Evolutionary conservation across 441 rosid species (phyloP).

Genomic region (Arabidopsis hybrid): DNA sequence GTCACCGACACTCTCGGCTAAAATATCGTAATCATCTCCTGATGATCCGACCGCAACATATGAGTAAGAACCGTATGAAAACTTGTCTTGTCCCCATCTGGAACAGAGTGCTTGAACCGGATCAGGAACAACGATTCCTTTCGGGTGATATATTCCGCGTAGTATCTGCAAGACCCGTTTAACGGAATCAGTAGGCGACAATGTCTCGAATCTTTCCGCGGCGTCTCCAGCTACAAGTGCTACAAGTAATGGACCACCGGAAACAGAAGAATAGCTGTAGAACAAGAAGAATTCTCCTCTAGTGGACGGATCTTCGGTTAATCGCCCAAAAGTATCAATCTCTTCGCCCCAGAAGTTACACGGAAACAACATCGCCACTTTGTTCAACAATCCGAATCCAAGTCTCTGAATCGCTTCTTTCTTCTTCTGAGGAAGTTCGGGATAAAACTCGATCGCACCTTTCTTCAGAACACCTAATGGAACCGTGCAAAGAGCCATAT

Average conservation of each 20-base stretch:
- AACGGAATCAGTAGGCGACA: conserved; percentile 88
- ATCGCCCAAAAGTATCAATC: conserved; percentile 86
- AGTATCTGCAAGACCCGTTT: conserved; percentile 69
- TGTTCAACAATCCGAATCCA: conserved; percentile 84
- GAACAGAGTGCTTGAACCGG: conserved; percentile 91
- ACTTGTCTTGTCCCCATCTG: conserved; percentile 92
- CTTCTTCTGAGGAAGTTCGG: conserved; percentile 86
- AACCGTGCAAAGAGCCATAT: conserved; percentile 87
- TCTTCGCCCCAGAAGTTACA: conserved; percentile 89
- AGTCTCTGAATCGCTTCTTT: conserved; percentile 78
- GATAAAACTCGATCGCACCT: conserved; percentile 72
- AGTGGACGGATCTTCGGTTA: conserved; percentile 73
- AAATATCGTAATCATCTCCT: conserved; percentile 90
- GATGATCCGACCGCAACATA: conserved; percentile 92
- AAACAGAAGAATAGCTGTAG: conserved; percentile 85
- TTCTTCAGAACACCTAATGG: conserved; percentile 86
- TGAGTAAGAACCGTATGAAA: conserved; percentile 84
- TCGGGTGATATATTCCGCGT: conserved; percentile 83
- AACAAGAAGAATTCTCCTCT: conserved; percentile 94
- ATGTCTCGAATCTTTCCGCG: conserved; percentile 73
- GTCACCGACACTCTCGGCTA: conserved; percentile 88
- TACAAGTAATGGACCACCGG: conserved; percentile 88
- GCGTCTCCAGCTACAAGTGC: conserved; percentile 95
- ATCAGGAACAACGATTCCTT: conserved; percentile 93
- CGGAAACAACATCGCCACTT: conserved; percentile 88